Evolutionary conservation across 495 filamentous ascomycete species (phyloP), one percentile per base, ranked within the genome.

Genomic region (Xylaria longipes): DNA sequence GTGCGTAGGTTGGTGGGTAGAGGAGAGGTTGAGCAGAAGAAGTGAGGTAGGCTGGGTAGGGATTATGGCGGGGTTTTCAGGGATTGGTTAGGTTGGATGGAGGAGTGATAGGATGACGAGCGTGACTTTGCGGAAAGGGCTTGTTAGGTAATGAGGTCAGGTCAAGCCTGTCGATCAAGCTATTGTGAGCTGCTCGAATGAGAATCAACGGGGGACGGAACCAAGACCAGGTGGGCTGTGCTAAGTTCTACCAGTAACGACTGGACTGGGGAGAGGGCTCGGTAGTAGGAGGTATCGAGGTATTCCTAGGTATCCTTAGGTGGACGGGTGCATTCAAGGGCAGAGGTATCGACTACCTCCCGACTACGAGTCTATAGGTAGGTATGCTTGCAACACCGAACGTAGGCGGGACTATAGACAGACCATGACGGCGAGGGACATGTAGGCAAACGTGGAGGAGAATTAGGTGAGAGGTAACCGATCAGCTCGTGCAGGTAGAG

Each of bases 11-110:
- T 46, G 48, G 69, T 71, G 61, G 60, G 69, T 15, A 65, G 69
- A 70, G 54, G 69, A 66, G 61, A 64, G 35, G 33, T 71, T 52
- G 62, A 66, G 52, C 25, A 66, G 69, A 48, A 71, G 63, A 29
- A 50, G 70, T 61, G 45, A 68, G 54, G 70, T 68, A 68, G 64
- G 62, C 68, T 43, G 76, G 72, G 74, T 76, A 75, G 77, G 75
- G 75, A 77, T 77, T 73, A 72, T 77, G 72, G 75, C 75, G 77
- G 77, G 77, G 75, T 77, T 77, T 71, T 71, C 69, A 71, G 69
- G 69, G 69, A 69, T 71, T 58, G 52, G 48, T 58, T 71, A 17
- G 69, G 61, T 71, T 65, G 69, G 48, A 66, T 58, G 69, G 73
- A 73, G 72, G 69, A 65, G 72, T 76, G 77, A 76, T 76, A 70